Evolutionary conservation across 441 rosid genomes (phyloP), one percentile per base, ranked within the genome.

Genomic region (Raphanus hybrid): DNA sequence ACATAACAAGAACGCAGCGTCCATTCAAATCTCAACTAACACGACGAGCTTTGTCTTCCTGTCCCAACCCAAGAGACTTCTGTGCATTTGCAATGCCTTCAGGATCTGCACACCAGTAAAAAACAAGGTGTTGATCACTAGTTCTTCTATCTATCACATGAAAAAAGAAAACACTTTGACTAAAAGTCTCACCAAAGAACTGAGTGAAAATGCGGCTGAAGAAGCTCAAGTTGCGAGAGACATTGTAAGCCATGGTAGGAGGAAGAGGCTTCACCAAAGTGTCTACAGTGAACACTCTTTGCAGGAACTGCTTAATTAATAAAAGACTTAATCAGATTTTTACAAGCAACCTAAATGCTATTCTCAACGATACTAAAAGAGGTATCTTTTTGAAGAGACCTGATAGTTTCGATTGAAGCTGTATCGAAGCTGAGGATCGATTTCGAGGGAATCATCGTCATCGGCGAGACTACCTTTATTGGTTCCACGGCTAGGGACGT

Each of bases 211-310:
- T 93, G 71, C 98, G 95, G 0, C 90, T 89, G 85, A 95, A 93
- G 89, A 95, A 95, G 88, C 88, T 88, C 89, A 95, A 86, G 84
- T 93, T 93, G 69, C 97, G 95, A 62, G 98, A 91, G 74, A 83
- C 92, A 8, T 90, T 95, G 85, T 87, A 93, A 4, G 92, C 97
- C 95, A 90, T 84, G 34, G 90, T 71, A 62, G 97, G 98, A 60
- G 99, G 99, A 84, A 95, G 98, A 75, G 97, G 98, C 90, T 96
- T 96, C 80, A 96, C 98, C 34, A 93, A 34, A 55, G 99, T 96
- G 82, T 96, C 99, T 50, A 96, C 85, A 80, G 89, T 90, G 83
- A 96, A 96, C 11, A 93, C 98, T 48, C 92, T 85, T 66, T 89
- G 95, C 78, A 96, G 88, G 82, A 96, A 96, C 99, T 95, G 92